These are phyloP conservation scores for Byssoonygena ceratinophila DNA, from an alignment of 2,329 filamentous ascomycete genomes.

Conservation along the genomic window DNA sequence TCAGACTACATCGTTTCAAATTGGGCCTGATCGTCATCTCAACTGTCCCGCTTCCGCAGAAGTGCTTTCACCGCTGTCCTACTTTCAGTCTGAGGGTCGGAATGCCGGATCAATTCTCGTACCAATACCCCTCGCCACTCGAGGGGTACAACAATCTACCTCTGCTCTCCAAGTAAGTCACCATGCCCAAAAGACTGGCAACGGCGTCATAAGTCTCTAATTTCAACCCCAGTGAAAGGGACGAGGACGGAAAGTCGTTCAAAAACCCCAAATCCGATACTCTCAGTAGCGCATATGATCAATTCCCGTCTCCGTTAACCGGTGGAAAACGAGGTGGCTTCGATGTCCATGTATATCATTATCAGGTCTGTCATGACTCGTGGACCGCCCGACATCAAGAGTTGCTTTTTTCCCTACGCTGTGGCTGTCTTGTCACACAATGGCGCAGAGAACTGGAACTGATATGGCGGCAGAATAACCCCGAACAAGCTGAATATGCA, in stretches of 20 bases:
- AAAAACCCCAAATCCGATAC: constrained; percentile 53
- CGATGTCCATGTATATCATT: constrained; percentile 79
- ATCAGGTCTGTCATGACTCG: constrained; percentile 36
- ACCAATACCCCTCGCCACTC: constrained; percentile 47
- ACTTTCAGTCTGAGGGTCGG: background rate
- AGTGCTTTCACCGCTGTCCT: background rate
- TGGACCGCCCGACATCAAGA: constrained; percentile 6
- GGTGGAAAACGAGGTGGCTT: constrained; percentile 62
- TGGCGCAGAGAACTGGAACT: background rate
- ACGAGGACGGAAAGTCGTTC: constrained; percentile 66
- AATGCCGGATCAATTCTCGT: constrained; percentile 44
- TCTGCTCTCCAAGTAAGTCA: constrained; percentile 38
- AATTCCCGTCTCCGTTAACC: constrained; percentile 57
- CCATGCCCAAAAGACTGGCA: background rate
- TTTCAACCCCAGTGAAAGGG: constrained; percentile 40
- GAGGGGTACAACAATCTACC: constrained; percentile 41
- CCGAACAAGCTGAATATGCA: constrained; percentile 56
- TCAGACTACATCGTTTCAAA: background rate
- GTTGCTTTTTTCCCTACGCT: background rate
- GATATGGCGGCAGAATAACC: constrained; percentile 39
- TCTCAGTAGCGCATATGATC: constrained; percentile 56
- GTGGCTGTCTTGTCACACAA: background rate
- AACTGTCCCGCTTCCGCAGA: background rate
- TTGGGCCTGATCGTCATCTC: background rate
- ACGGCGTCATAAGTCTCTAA: background rate